phyloP scores from a whole-genome alignment of 2,329 filamentous ascomycete genomes.

The Aplosporella prunicola region DNA sequence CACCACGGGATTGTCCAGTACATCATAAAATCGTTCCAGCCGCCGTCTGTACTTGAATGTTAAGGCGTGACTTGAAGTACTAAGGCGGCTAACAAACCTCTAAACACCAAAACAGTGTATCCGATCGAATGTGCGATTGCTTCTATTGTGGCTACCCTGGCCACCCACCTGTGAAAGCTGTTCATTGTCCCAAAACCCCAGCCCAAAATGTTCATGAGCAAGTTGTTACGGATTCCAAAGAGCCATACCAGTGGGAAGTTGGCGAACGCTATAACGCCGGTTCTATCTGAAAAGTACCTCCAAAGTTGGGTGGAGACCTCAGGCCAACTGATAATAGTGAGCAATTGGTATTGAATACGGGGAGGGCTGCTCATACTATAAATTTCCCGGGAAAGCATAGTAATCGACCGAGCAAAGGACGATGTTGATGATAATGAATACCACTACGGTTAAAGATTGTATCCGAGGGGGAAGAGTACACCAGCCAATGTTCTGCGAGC shows the following conservation, averaged over 20 bases:
- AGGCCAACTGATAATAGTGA: too few relatives aligned
- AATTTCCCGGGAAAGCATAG: too few relatives aligned
- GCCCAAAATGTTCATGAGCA: constrained; percentile 56
- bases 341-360: too few relatives aligned
- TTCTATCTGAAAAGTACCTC: constrained; percentile 4
- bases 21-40: background rate
- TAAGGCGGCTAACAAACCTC: too few relatives aligned
- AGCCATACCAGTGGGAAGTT: constrained; percentile 43
- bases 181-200: constrained; percentile 61
- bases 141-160: constrained; percentile 51
- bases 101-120: constrained; percentile 43
- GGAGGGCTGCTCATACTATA: too few relatives aligned
- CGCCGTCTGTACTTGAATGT: background rate
- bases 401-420: too few relatives aligned
- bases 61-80: background rate
- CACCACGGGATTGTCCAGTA: background rate
- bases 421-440: too few relatives aligned
- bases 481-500: too few relatives aligned
- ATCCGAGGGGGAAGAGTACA: too few relatives aligned
- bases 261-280: constrained; percentile 1
- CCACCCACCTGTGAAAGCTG: constrained; percentile 58
- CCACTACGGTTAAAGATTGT: too few relatives aligned
- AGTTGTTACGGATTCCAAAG: constrained; percentile 58
- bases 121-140: constrained; percentile 54
- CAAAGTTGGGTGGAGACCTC: too few relatives aligned